Conservation (phyloP, 208 protist species). For the Angomonas ambiguus region DNA sequence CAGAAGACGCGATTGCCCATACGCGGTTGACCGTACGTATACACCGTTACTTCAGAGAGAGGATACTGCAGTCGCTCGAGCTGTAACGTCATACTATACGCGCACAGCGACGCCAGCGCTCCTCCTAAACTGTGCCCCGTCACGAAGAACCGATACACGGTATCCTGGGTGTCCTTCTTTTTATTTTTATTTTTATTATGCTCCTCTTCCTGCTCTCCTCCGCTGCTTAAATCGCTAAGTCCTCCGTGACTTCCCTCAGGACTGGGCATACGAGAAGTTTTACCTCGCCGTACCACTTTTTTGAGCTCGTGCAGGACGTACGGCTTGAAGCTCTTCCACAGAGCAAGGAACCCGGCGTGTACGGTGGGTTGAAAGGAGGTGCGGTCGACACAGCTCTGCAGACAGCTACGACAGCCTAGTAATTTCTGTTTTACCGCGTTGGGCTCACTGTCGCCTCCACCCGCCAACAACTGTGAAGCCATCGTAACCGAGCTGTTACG, state of each 20-base stretch:
- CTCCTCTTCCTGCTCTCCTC: no score
- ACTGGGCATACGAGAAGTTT: no score
- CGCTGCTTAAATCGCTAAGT: no score
- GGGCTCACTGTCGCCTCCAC: not conserved
- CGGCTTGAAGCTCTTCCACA: conserved; percentile 72
- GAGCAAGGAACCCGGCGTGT: conserved; percentile 78
- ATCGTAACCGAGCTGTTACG: not conserved
- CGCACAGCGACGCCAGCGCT: conserved; percentile 82
- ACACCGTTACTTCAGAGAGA: conserved; percentile 73
- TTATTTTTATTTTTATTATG: not conserved
- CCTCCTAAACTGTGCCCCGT: conserved; percentile 89
- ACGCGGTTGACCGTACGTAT: conserved; percentile 88
- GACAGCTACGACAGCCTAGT: conserved; percentile 27
- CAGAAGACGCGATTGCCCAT: conserved; percentile 77
- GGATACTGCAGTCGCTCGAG: conserved; percentile 55
- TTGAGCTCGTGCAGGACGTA: conserved; percentile 32
- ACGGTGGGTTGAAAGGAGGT: conserved; percentile 51
- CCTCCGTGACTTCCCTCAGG: no score
- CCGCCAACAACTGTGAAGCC: not conserved
- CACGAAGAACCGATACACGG: conserved; percentile 72
- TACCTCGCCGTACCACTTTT: not conserved
- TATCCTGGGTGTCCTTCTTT: conserved; percentile 20
- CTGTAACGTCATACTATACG: conserved; percentile 64
- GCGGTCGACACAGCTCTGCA: conserved; percentile 17
- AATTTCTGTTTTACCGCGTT: not conserved